Evolutionary conservation across 2,329 filamentous ascomycete genomes (phyloP), one percentile per base, ranked within the genome.

Genomic region (Aureobasidium subglaciale): DNA sequence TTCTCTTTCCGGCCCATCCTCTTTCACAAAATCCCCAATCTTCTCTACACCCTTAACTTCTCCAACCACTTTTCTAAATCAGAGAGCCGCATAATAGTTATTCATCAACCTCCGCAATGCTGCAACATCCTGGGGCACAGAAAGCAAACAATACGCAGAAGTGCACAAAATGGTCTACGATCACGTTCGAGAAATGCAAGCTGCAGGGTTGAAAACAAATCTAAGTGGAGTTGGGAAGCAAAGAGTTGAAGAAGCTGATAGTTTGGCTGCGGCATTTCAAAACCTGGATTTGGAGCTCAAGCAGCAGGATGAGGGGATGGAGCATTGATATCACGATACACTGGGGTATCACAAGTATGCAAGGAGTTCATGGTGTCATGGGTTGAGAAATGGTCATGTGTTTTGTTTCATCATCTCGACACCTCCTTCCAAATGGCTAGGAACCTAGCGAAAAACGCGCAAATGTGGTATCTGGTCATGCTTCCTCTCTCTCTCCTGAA

Each of bases 51-150:
- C 6, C 13, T 34, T 45, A 15, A 9, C 11, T 13, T 24, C 37
- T 32, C n/a, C 29, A 25, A 13, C 11, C 29, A 30, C 13, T 22
- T 22, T n/a, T n/a, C n/a, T n/a, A n/a, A n/a, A n/a, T n/a, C n/a
- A n/a, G n/a, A n/a, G n/a, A n/a, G n/a, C n/a, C n/a, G n/a, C n/a
- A n/a, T 18, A 22, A 20, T 18, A 71, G 69, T 64, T 71, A 16
- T 63, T 68, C 11, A 60, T 60, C 30, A 70, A 68, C 53, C 64
- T 71, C 11, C 63, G 64, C 37, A 71, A 70, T 54, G 66, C 69
- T 22, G 59, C 60, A 9, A 58, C 63, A n/a, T 69, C 67, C 5
- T 70, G 68, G 53, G 69, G 70, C 48, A 62, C 65, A 53, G 60
- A 63, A 35, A 66, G 66, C 22, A 56, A 62, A 2, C 64, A 67